A percentile compares a stretch with the other conserved stretches of the same genome.
phyloP scores from a whole-genome alignment of 352 stramenopile species.

The Pythium utonaiense region DNA sequence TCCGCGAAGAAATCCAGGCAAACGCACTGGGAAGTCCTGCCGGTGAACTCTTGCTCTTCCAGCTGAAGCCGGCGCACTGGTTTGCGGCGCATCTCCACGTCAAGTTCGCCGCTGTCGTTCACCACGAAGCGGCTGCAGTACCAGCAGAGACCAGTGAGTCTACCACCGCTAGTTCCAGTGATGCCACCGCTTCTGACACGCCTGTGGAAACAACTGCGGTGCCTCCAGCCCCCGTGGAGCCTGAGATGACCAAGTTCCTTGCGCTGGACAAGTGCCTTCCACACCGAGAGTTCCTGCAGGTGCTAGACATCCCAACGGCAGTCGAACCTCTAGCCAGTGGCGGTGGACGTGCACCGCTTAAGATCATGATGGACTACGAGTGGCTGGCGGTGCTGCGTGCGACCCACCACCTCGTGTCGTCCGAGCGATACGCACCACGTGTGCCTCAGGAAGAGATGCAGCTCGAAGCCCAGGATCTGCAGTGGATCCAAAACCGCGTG shows the following conservation, averaged over 20 bases:
- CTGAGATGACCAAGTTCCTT: constrained; percentile 91
- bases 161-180: neutral
- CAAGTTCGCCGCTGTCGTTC: constrained; percentile 96
- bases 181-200: neutral
- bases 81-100: constrained; percentile 98
- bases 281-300: constrained; percentile 92
- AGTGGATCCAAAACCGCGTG: constrained; percentile 58
- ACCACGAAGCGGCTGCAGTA: constrained; percentile 41
- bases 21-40: constrained; percentile 94
- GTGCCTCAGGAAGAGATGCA: constrained; percentile 72
- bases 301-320: constrained; percentile 73
- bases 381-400: constrained; percentile 93
- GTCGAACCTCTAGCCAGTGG: neutral
- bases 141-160: neutral
- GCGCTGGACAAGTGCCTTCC: constrained; percentile 99
- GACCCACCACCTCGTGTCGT: constrained; percentile 88
- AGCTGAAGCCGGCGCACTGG: constrained; percentile 93
- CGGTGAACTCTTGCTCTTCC: constrained; percentile 89
- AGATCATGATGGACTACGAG: constrained; percentile 92
- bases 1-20: constrained; percentile 91
- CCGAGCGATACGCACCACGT: constrained; percentile 51
- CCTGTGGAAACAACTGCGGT: neutral
- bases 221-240: neutral
- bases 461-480: constrained; percentile 76
- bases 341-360: constrained; percentile 26